A percentile compares a stretch with the other conserved stretches of the same genome.
These are phyloP conservation scores for Pyrenophora graminea DNA, from an alignment of 2,329 filamentous ascomycete genomes.

Conservation along the genomic window DNA sequence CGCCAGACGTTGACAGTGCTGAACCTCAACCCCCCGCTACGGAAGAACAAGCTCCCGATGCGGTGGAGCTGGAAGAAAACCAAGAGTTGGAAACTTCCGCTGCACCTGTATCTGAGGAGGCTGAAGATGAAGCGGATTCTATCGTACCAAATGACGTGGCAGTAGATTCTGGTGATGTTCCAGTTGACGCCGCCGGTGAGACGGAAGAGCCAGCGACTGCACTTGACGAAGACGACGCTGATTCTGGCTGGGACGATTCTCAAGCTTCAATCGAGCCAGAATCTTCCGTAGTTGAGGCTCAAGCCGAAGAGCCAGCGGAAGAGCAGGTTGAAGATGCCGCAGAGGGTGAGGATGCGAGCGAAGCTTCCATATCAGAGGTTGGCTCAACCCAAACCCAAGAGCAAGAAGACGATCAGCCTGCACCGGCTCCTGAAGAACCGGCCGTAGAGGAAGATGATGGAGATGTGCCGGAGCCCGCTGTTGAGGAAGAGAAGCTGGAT, in stretches of 20 bases:
- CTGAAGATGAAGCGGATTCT: neutral
- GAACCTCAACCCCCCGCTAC: conserved; percentile 1
- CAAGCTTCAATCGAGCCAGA: neutral
- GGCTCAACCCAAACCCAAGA: neutral
- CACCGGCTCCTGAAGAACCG: neutral
- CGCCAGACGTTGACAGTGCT: neutral
- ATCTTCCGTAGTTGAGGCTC: neutral
- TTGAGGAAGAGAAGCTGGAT: neutral
- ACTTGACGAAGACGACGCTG: neutral
- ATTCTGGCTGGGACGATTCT: neutral
- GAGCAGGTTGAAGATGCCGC: conserved; percentile 2
- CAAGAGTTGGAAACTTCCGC: conserved; percentile 6
- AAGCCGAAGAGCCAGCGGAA: neutral
- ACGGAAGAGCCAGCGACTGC: neutral
- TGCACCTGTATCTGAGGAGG: neutral
- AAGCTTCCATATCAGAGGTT: neutral
- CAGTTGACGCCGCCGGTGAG: neutral
- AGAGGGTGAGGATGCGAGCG: neutral
- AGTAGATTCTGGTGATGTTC: neutral
- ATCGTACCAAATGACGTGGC: neutral
- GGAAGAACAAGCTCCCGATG: neutral
- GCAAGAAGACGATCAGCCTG: neutral
- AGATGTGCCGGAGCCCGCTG: neutral
- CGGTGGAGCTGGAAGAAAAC: neutral
- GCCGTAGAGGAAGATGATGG: too few species aligned